These are phyloP conservation scores for Pinus taeda DNA, from an alignment of 75 land plant genomes.

Conservation along the genomic window DNA sequence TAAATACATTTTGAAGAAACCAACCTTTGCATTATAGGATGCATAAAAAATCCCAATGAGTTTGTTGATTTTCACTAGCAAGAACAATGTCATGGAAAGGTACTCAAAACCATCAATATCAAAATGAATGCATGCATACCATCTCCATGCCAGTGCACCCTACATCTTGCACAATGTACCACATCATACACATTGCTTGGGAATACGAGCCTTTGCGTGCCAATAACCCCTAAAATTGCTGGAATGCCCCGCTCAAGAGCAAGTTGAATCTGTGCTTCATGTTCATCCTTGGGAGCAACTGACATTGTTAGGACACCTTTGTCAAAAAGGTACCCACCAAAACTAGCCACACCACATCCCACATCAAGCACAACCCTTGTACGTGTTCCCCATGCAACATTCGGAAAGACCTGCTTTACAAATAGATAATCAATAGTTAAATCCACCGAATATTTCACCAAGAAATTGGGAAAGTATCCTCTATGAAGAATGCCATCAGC, in stretches of 20 bases:
- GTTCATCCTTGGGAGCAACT: conserved; percentile 72
- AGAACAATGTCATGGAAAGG: not conserved
- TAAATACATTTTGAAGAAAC: conserved; percentile 1
- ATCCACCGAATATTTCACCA: not conserved
- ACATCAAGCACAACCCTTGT: conserved; percentile 76
- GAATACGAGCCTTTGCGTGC: conserved; percentile 64
- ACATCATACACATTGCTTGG: conserved; percentile 74
- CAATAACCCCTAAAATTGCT: conserved; percentile 69
- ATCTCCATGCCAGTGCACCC: conserved; percentile 87
- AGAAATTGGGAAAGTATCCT: not conserved
- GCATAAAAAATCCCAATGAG: not conserved
- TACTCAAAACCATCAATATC: conserved; percentile 3
- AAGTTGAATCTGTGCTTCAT: conserved; percentile 76
- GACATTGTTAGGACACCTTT: conserved; percentile 64
- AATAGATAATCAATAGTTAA: not conserved
- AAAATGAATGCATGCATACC: conserved; percentile 32
- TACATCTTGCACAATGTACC: conserved; percentile 84
- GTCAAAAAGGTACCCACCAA: conserved; percentile 65
- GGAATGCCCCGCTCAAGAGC: conserved; percentile 76
- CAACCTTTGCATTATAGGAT: not conserved
- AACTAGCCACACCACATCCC: conserved; percentile 88
- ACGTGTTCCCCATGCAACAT: conserved; percentile 60
- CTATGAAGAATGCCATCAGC: not conserved
- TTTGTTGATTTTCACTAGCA: not conserved
- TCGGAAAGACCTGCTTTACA: conserved; percentile 55